Evolutionary conservation across 441 rosid species (phyloP).

Genomic region (Eugenia klotzschiana): DNA sequence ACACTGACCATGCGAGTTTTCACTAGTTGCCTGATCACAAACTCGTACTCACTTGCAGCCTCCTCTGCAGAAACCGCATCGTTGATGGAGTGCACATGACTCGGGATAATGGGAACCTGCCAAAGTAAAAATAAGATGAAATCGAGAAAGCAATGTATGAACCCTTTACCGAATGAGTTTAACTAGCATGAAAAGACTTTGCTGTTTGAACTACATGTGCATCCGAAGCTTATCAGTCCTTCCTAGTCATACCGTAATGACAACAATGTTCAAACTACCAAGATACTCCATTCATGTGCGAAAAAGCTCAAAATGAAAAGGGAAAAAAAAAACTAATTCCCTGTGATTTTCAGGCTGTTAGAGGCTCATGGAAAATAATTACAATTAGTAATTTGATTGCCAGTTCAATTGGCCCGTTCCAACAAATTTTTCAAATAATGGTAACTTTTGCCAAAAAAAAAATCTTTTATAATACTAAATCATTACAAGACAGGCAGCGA

Average conservation of each 20-base stretch:
- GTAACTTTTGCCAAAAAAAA: not conserved
- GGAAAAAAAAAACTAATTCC: not conserved
- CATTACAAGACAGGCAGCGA: not conserved
- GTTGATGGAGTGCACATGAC: slow-evolving; percentile 72
- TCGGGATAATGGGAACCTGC: slow-evolving; percentile 66
- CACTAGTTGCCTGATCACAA: slow-evolving; percentile 60
- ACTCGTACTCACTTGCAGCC: slow-evolving; percentile 67
- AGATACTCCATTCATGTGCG: not conserved
- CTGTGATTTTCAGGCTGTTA: not conserved
- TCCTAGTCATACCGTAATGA: not conserved
- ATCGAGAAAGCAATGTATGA: not conserved
- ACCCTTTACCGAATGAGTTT: not conserved
- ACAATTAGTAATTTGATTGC: not conserved
- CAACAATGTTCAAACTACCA: not conserved
- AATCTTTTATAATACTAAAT: not conserved
- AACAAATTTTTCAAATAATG: not conserved
- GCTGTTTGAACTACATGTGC: not conserved
- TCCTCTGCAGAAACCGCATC: slow-evolving; percentile 76
- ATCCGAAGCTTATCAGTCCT: not conserved
- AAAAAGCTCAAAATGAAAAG: not conserved
- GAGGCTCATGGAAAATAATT: not conserved
- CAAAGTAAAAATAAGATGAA: not conserved
- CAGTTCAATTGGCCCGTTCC: not conserved
- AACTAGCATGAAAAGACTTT: not conserved
- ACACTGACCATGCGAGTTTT: slow-evolving; percentile 44